These are phyloP conservation scores for Coemansia sp. DNA, from an alignment of 192 early-diverging fungal genomes.

Conservation along the genomic window DNA sequence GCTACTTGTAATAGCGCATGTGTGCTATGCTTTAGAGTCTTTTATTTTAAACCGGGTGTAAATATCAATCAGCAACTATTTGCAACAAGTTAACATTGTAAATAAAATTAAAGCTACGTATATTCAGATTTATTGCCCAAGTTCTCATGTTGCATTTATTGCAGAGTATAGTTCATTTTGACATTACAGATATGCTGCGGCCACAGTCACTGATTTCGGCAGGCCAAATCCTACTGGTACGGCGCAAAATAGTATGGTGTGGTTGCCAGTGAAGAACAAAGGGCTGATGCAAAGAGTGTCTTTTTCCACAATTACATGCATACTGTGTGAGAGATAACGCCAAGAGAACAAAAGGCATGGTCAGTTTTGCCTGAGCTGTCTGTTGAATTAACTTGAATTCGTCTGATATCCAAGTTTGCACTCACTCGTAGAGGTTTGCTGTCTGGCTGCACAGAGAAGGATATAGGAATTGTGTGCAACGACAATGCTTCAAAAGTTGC, in stretches of 20 bases:
- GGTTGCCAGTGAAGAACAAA: background rate
- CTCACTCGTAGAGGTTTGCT: background rate
- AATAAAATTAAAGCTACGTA: background rate
- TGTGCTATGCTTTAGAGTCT: constrained; percentile 9
- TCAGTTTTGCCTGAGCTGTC: background rate
- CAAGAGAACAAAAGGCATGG: background rate
- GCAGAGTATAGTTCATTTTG: background rate
- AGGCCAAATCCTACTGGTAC: background rate
- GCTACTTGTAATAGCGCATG: constrained; percentile 3
- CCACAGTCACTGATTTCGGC: background rate
- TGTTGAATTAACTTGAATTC: background rate
- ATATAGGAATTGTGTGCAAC: too few species aligned
- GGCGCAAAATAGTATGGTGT: background rate
- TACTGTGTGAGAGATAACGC: background rate
- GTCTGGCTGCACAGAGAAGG: too few species aligned
- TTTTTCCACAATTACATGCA: background rate
- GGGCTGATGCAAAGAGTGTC: background rate
- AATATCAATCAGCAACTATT: background rate
- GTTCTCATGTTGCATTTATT: background rate
- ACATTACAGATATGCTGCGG: background rate
- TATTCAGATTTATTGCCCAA: background rate
- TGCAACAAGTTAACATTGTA: background rate
- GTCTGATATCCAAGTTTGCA: background rate
- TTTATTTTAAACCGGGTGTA: background rate
- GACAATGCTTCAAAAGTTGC: too few species aligned